Evolutionary conservation across 2,329 filamentous ascomycete genomes (phyloP).

Genomic region (Colletotrichum horii): DNA sequence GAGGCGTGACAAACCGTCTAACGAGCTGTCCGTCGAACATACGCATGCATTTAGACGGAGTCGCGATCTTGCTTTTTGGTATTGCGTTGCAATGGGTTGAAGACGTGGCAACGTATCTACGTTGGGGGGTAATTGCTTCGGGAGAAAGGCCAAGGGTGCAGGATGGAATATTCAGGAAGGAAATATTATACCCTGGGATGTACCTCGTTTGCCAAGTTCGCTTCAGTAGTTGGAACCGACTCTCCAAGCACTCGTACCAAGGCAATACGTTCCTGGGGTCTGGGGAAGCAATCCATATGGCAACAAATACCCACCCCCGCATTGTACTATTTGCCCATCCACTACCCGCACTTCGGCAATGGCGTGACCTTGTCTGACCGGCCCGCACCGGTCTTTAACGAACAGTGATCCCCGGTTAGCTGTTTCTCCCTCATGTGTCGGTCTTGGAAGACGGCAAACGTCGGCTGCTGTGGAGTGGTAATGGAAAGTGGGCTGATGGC

Average conservation of each 20-base stretch:
- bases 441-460: not conserved
- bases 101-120: not conserved
- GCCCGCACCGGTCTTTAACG: not conserved
- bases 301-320: not conserved
- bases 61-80: not conserved
- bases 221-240: not conserved
- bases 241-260: not conserved
- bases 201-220: conserved; percentile 6
- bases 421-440: not conserved
- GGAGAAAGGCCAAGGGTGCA: not conserved
- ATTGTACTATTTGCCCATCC: not conserved
- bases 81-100: conserved; percentile 6
- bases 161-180: conserved; percentile 4
- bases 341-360: not conserved
- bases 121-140: not conserved
- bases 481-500: not conserved
- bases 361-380: not conserved
- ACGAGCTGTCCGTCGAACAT: not conserved
- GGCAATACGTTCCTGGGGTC: not conserved
- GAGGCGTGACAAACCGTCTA: not conserved
- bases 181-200: conserved; percentile 16
- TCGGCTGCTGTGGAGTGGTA: not conserved
- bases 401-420: not conserved
- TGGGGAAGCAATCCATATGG: not conserved
- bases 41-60: not conserved